Base-by-base conservation (phyloP, 225 moss, liverwort and hornwort species). In the Lunularia cruciata region DNA sequence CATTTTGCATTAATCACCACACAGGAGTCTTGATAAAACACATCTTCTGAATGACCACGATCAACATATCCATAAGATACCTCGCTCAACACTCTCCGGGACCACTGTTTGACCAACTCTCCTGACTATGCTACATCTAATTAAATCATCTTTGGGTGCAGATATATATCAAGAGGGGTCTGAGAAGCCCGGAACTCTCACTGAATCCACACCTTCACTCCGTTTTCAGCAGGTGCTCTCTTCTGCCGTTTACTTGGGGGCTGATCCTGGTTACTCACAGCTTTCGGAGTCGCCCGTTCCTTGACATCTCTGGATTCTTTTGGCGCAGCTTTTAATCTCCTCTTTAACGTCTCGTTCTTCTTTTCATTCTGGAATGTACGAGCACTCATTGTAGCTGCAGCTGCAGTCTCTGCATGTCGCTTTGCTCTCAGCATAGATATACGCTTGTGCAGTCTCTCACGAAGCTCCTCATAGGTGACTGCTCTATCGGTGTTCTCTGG, bases 351-450 rank as follows among this genome's bases (percentile, higher is more conserved):
- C 48, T 92, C 92, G 35, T 86, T 89, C 80, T 90, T 90, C 85
- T 92, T 92, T 40, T 92, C 88, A 35, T 84, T 86, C 74, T 92
- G 90, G 73, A 89, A 93, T 49, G 82, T 83, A 25, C 89, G 90
- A 8, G 90, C 89, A 32, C 74, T 86, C 72, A 86, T 84, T 19
- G 86, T 89, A 48, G 92, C 92, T 47, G 80, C 90, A 16, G 92
- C 95, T 68, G 90, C 95, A 64, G 82, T 69, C 73, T 92, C 92
- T 40, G 96, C 96, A 72, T 98, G 92, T 49, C 90, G 84, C 81
- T 96, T 89, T 13, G 96, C 82, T 62, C 93, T 88, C 46, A 93
- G 68, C 78, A 89, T 45, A 73, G 89, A 86, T 40, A 93, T 85
- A 26, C 96, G 81, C 74, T 98, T 98, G 45, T 89, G 93, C 63